Evolutionary conservation across 768 basidiomycete genomes (phyloP).

Genomic region (Rhodotorula diobovata): DNA sequence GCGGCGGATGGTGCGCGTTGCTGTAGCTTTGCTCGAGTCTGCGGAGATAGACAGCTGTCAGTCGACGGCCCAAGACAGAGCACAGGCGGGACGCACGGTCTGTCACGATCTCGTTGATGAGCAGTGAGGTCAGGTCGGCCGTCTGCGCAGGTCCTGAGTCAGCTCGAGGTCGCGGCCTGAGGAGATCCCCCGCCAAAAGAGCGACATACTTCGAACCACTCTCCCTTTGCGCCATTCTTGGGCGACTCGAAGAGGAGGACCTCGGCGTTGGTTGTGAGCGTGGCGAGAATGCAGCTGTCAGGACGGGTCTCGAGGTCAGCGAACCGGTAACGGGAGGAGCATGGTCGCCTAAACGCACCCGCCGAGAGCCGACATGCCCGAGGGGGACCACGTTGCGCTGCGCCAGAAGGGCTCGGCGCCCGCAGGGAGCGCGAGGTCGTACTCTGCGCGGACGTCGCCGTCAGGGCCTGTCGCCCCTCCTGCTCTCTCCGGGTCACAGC

Average conservation of each 20-base stretch:
- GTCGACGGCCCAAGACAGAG: background rate
- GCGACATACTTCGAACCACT: conserved; percentile 24
- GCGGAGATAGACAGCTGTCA: background rate
- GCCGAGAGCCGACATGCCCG: conserved; percentile 20
- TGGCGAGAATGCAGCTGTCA: conserved; percentile 26
- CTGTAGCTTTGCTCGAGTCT: background rate
- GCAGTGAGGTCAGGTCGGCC: conserved; percentile 14
- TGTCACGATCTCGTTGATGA: background rate
- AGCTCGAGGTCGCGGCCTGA: no score
- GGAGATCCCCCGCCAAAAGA: background rate
- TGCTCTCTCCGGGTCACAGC: background rate
- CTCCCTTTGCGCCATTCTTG: conserved; percentile 19
- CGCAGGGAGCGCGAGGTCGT: background rate
- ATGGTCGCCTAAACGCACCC: background rate
- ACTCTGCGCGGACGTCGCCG: background rate
- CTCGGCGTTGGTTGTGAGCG: conserved; percentile 15
- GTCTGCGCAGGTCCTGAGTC: background rate
- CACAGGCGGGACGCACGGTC: background rate
- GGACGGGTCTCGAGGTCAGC: background rate
- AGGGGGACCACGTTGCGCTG: conserved; percentile 9
- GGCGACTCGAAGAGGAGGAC: conserved; percentile 21
- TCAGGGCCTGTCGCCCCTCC: background rate
- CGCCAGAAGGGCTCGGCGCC: conserved; percentile 10
- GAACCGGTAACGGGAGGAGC: rapidly evolving
- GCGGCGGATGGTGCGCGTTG: background rate